Base-by-base conservation (phyloP, 306 rosid genomes). In the Crotalaria pallida region DNA sequence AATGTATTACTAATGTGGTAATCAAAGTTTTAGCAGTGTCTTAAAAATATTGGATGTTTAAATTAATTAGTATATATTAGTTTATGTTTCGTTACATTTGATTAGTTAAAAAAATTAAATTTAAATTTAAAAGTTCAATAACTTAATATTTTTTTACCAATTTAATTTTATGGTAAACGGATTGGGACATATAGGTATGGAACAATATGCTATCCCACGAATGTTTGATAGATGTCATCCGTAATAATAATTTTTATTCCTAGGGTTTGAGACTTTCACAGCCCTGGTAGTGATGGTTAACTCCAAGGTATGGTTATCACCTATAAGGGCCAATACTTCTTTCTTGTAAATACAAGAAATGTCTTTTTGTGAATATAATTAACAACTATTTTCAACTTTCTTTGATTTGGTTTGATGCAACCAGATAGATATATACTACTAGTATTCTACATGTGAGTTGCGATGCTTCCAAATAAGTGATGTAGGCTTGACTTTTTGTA, bases 391-490 rank as follows among this genome's bases (percentile, higher is more conserved):
- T n/a, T 44, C 40, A 23, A 56, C 18, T 36, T 68, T 43, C 11
- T 18, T 63, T 61, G 31, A 45, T 6, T 33, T 38, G 49, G 26
- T 72, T 50, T 77, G 41, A 45, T 55, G 71, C 75, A n/a, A 53
- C 47, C 57, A 19, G 34, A 73, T 49, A 34, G 31, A 44, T n/a
- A 58, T 26, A 21, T 26, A 1, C 2, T 26, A 26, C 3, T 26
- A 26, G 8, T 47, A 19, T 58, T 59, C 23, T 63, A 61, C 64
- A 48, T 41, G 48, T 59, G 79, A 77, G 68, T 58, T 52, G 53
- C 56, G 31, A 55, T 17, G 71, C 75, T 71, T 61, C 77, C 79
- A 60, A 10, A 31, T 2, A 44, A 75, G 73, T 61, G 60, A 75
- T 43, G 8, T 16, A 55, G 19, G 18, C 59, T 21, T 62, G 41